Conservation (phyloP, 1,139 yeast genomes). For the Blastobotrys petasosporus region DNA sequence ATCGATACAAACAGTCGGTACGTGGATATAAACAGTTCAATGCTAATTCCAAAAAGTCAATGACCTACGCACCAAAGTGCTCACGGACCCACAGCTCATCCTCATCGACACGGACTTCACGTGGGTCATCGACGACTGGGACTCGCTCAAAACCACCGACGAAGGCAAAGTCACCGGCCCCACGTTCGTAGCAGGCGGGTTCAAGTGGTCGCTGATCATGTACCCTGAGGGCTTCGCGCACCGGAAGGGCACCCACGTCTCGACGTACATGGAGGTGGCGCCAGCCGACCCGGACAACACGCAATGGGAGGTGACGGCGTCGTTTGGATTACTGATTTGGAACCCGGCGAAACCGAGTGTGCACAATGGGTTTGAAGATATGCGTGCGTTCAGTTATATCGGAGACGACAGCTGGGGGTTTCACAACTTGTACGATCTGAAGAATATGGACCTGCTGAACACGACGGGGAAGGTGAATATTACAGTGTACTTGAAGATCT, state of each 20-base stretch:
- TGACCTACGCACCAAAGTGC: constrained; percentile 11
- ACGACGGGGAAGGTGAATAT: constrained; percentile 59
- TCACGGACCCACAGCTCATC: constrained; percentile 17
- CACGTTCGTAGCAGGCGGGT: constrained; percentile 58
- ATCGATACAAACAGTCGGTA: too few relatives aligned
- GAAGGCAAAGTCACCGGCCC: constrained; percentile 40
- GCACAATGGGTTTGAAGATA: constrained; percentile 66
- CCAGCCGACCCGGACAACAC: constrained; percentile 31
- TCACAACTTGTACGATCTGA: constrained; percentile 62
- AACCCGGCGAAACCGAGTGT: constrained; percentile 65
- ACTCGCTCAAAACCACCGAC: constrained; percentile 31
- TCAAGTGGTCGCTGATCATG: constrained; percentile 65
- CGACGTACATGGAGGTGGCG: constrained; percentile 32
- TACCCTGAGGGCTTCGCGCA: constrained; percentile 55
- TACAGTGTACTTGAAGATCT: constrained; percentile 66
- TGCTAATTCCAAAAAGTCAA: constrained; percentile 1
- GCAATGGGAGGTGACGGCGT: constrained; percentile 84
- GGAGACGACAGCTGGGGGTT: constrained; percentile 67
- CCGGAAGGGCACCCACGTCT: constrained; percentile 22
- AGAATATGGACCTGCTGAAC: constrained; percentile 44
- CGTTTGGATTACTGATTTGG: constrained; percentile 81
- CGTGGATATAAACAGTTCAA: too few relatives aligned
- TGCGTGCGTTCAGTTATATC: constrained; percentile 53
- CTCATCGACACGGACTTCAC: constrained; percentile 42
- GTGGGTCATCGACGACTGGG: constrained; percentile 75